Conservation (phyloP, 164 flowering plant species). For the Tetracentron sinense region DNA sequence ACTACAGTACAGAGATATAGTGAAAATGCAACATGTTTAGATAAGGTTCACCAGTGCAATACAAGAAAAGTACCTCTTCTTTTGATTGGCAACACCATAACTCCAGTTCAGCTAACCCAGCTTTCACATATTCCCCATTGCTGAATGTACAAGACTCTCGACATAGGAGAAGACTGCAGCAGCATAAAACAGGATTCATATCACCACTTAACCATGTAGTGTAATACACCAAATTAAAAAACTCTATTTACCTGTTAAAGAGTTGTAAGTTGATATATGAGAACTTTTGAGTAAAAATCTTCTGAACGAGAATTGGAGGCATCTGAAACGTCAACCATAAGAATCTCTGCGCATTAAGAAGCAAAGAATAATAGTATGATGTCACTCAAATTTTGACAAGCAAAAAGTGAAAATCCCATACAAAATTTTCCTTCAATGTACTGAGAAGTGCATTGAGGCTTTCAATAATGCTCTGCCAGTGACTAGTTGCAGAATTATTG, state of each 20-base stretch:
- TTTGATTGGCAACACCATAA: conserved; percentile 71
- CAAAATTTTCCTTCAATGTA: conserved; percentile 74
- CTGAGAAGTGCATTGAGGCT: conserved; percentile 61
- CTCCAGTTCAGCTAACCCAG: conserved; percentile 80
- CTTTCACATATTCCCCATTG: conserved; percentile 81
- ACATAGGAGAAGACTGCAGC: conserved; percentile 70
- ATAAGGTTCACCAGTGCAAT: neutral
- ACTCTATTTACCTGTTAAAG: conserved; percentile 68
- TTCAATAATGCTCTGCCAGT: conserved; percentile 89
- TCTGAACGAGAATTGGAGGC: conserved; percentile 60
- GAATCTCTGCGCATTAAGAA: neutral
- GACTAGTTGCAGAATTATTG: conserved; percentile 55
- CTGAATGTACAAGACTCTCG: conserved; percentile 83
- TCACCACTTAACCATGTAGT: conserved; percentile 2
- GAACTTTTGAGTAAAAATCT: conserved; percentile 62
- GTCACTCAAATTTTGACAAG: neutral
- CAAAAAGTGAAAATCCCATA: conserved; percentile 28
- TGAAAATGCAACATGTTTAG: neutral
- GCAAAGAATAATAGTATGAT: neutral
- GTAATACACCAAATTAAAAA: neutral
- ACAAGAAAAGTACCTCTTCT: conserved; percentile 47
- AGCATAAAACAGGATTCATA: conserved; percentile 6
- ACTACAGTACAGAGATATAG: no score
- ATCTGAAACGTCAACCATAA: conserved; percentile 44
- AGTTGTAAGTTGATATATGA: conserved; percentile 74